A percentile compares a stretch with the other conserved stretches of the same genome.
phyloP scores from a whole-genome alignment of 768 basidiomycete genomes.

The Fomitopsis pulvina region DNA sequence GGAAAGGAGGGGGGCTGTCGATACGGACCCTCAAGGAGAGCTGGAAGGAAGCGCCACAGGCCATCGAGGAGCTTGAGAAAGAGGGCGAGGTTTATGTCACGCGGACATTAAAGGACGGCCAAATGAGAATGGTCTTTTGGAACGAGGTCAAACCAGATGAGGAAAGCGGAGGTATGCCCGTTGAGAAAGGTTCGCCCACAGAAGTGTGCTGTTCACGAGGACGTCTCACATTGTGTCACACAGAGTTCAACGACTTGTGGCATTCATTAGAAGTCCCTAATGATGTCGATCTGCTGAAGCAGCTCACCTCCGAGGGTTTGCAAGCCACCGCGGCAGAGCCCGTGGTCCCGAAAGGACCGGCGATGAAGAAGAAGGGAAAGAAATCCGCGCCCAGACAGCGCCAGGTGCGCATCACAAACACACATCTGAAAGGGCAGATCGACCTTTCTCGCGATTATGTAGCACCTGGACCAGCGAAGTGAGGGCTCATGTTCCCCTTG shows the following conservation, averaged over 20 bases:
- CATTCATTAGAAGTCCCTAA: slow-evolving; percentile 79
- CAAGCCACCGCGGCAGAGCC: slow-evolving; percentile 70
- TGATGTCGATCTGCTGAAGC: slow-evolving; percentile 73
- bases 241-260: slow-evolving; percentile 89
- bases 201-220: too few relatives aligned
- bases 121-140: slow-evolving; percentile 83
- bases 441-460: slow-evolving; percentile 76
- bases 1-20: slow-evolving; percentile 78
- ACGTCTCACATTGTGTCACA: not conserved
- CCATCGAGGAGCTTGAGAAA: slow-evolving; percentile 85
- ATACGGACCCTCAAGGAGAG: slow-evolving; percentile 83
- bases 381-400: slow-evolving; percentile 68
- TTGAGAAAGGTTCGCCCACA: slow-evolving; percentile 68
- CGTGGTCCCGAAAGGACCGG: slow-evolving; percentile 42
- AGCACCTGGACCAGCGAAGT: slow-evolving; percentile 17
- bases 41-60: slow-evolving; percentile 81
- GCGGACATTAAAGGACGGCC: slow-evolving; percentile 75
- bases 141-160: slow-evolving; percentile 80
- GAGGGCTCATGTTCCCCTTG: slow-evolving; percentile 1
- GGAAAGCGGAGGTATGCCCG: slow-evolving; percentile 58
- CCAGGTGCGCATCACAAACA: slow-evolving; percentile 80
- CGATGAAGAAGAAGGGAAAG: slow-evolving; percentile 77
- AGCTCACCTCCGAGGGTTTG: slow-evolving; percentile 76
- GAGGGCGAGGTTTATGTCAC: slow-evolving; percentile 88
- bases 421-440: slow-evolving; percentile 81